Evolutionary conservation across 129 eudicot genomes (phyloP).

Genomic region (Pulicaria dysenterica): DNA sequence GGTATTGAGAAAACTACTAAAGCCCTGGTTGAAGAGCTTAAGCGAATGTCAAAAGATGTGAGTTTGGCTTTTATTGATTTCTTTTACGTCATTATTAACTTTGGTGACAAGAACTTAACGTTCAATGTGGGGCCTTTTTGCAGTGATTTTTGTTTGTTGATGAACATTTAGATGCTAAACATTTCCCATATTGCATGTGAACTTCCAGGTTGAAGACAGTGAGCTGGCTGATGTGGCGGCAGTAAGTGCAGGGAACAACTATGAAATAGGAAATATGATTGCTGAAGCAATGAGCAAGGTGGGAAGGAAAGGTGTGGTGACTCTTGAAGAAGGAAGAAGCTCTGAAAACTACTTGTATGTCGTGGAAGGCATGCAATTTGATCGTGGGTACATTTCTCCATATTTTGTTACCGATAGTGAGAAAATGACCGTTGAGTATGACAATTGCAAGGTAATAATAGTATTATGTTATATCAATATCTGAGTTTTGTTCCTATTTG

Average conservation of each 20-base stretch:
- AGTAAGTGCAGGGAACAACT: conserved; percentile 79
- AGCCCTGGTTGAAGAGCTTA: conserved; percentile 43
- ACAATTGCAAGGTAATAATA: conserved; percentile 43
- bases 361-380: conserved; percentile 53
- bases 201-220: conserved; percentile 68
- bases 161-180: not conserved
- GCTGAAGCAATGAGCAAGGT: conserved; percentile 85
- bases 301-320: conserved; percentile 80
- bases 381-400: conserved; percentile 43
- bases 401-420: conserved; percentile 41
- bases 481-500: not conserved
- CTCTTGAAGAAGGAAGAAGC: conserved; percentile 75
- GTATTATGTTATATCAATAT: not conserved
- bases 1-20: conserved; percentile 44
- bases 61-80: conserved; percentile 5
- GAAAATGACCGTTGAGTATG: conserved; percentile 47
- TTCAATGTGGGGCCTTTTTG: not conserved
- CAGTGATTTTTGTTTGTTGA: not conserved
- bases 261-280: conserved; percentile 73
- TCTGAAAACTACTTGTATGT: conserved; percentile 43
- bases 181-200: not conserved
- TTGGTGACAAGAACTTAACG: not conserved
- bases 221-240: conserved; percentile 87
- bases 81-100: not conserved
- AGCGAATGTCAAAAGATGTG: conserved; percentile 45